Evolutionary conservation across 2,329 filamentous ascomycete genomes (phyloP).

Genomic region (Ceratocystis variospora): DNA sequence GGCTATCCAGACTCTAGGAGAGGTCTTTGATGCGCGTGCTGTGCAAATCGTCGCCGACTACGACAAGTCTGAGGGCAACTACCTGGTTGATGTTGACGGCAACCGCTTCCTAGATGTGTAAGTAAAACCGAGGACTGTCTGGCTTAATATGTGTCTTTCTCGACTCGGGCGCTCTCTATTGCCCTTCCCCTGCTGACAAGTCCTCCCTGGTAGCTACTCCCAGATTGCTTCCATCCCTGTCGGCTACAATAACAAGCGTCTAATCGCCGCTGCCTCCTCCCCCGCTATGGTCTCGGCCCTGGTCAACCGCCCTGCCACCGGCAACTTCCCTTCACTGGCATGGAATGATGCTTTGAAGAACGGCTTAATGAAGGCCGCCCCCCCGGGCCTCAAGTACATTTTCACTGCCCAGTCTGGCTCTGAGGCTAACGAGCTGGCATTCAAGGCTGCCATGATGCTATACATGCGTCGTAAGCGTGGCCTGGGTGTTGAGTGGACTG

Average conservation of each 20-base stretch:
- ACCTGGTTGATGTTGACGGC: constrained; percentile 38
- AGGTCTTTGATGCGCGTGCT: constrained; percentile 38
- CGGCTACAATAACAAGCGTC: constrained; percentile 77
- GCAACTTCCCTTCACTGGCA: constrained; percentile 78
- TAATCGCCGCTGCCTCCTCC: constrained; percentile 55
- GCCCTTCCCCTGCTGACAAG: background rate
- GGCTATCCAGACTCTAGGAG: constrained; percentile 31
- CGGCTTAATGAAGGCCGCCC: constrained; percentile 69
- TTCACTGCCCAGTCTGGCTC: constrained; percentile 83
- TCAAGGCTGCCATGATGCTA: constrained; percentile 84
- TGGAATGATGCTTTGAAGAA: constrained; percentile 69
- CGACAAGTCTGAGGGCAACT: constrained; percentile 39
- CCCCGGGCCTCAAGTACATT: constrained; percentile 72
- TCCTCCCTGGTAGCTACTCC: constrained; percentile 46
- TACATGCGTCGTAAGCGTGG: constrained; percentile 71
- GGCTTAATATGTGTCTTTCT: background rate
- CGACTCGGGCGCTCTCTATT: background rate
- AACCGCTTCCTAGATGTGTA: constrained; percentile 38
- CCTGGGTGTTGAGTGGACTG: constrained; percentile 70
- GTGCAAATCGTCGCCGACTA: constrained; percentile 42
- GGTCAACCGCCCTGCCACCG: constrained; percentile 78
- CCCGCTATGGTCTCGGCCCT: constrained; percentile 67
- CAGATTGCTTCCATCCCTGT: constrained; percentile 89
- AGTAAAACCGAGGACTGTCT: constrained; percentile 19
- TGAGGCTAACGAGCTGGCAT: constrained; percentile 87